Percentiles rank a stretch among this genome's conserved stretches.
Conservation (phyloP, 306 rosid genomes). For the Prunus armeniaca region DNA sequence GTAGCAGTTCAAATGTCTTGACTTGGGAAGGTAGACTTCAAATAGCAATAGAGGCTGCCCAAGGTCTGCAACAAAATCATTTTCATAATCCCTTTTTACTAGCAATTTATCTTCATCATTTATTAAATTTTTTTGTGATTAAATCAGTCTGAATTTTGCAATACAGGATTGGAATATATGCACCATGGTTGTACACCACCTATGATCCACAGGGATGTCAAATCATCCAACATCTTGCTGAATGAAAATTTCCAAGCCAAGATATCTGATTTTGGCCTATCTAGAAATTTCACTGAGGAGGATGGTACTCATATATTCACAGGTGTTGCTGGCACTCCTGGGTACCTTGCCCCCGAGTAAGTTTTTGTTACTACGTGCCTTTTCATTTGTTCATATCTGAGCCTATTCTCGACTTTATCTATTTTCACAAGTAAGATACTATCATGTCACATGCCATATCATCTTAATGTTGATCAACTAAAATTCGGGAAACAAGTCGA, state of each 20-base stretch:
- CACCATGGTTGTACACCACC: constrained; percentile 26
- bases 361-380: neutral
- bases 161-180: constrained; percentile 19
- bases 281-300: constrained; percentile 32
- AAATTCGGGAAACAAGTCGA: neutral
- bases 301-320: constrained; percentile 31
- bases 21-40: constrained; percentile 38
- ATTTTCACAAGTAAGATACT: neutral
- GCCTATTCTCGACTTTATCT: too few species aligned
- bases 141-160: neutral
- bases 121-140: neutral
- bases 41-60: constrained; percentile 37
- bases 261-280: constrained; percentile 51
- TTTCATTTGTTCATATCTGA: too few species aligned
- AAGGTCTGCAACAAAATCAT: constrained; percentile 23
- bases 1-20: constrained; percentile 7
- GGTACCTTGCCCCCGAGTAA: constrained; percentile 49
- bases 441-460: neutral
- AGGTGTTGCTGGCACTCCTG: constrained; percentile 40
- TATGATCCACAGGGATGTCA: constrained; percentile 51
- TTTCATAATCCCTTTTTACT: neutral
- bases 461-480: neutral
- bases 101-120: neutral
- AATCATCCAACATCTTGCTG: constrained; percentile 46
- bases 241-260: constrained; percentile 38